Evolutionary conservation across 306 rosid genomes (phyloP), one percentile per base, ranked within the genome.

Genomic region (Vigna reflexopilosa): DNA sequence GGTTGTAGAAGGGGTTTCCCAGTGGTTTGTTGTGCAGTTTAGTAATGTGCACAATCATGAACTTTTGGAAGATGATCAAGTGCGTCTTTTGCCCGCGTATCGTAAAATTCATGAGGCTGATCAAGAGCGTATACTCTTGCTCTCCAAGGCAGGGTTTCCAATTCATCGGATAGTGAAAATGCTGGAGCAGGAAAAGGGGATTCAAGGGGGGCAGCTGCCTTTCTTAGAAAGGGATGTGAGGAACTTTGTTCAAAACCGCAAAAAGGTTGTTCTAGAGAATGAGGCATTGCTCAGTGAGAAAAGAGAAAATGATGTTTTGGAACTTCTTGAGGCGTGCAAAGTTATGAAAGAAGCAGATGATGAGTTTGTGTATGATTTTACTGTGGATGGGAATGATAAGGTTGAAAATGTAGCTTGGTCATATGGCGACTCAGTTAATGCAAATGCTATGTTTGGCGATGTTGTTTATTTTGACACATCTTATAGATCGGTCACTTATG

Each of bases 171-270:
- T 93, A 76, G 96, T 95, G 83, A 95, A 93, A 87, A 96, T 91
- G 82, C 85, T 95, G 78, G 99, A 95, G 87, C 83, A 88, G 87
- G 99, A 95, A 63, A 95, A 95, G 83, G 99, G 99, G 45, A 91
- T 86, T 85, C 99, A 91, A 51, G 98, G 98, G 19, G 99, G 97
- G 34, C 96, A 91, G 65, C 67, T 95, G 67, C 98, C 98, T 75
- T 95, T 93, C 79, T 82, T 95, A 78, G 99, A 95, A 85, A 93
- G 98, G 83, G 99, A 93, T 77, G 97, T 95, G 50, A 91, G 98
- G 84, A 95, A 95, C 77, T 95, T 95, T 72, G 94, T 95, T 58
- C 97, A 95, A 75, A 93, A 89, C 67, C 93, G 99, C 5, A 95
- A 95, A 84, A 91, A 88, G 87, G 84, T 88, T 83, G 88, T 95